These are phyloP conservation scores for Cucurbita ficifolia DNA, from an alignment of 306 rosid species.

Conservation along the genomic window DNA sequence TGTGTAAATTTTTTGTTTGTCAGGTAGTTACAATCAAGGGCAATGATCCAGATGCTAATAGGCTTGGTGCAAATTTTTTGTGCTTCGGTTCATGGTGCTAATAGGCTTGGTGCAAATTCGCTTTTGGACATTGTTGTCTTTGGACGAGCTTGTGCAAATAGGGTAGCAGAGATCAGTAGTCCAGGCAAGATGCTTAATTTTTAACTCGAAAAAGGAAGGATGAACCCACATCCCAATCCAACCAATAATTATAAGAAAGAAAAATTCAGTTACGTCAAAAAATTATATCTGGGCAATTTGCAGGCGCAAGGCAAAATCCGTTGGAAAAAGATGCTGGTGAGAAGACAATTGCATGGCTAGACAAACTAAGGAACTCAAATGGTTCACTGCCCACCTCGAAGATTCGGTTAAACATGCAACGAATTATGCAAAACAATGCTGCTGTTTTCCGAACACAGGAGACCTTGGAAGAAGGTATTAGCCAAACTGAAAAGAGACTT, in stretches of 20 bases:
- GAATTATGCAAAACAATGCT: conserved; percentile 90
- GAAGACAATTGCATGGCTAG: conserved; percentile 90
- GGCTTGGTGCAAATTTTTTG: conserved; percentile 92
- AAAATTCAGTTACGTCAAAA: not conserved
- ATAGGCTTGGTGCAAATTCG: conserved; percentile 91
- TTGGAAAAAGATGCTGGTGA: conserved; percentile 81
- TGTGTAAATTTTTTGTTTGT: not conserved
- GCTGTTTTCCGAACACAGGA: conserved; percentile 98
- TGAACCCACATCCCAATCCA: not conserved
- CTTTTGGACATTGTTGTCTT: conserved; percentile 87
- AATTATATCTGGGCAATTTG: conserved; percentile 9
- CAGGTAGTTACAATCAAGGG: conserved; percentile 72
- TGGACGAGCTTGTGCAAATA: conserved; percentile 90
- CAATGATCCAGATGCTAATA: conserved; percentile 58
- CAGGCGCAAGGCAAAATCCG: conserved; percentile 79
- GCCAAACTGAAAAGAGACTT: not conserved
- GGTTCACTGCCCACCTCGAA: conserved; percentile 72
- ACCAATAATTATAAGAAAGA: not conserved
- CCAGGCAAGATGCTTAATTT: conserved; percentile 44
- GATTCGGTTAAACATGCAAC: conserved; percentile 87
- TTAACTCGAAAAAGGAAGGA: not conserved
- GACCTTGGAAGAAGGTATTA: conserved; percentile 73
- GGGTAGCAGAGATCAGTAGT: conserved; percentile 63
- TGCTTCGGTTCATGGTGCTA: conserved; percentile 90
- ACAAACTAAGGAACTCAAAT: conserved; percentile 76